Conservation (phyloP, 257 asterid species). For the Osmanthus fragrans region DNA sequence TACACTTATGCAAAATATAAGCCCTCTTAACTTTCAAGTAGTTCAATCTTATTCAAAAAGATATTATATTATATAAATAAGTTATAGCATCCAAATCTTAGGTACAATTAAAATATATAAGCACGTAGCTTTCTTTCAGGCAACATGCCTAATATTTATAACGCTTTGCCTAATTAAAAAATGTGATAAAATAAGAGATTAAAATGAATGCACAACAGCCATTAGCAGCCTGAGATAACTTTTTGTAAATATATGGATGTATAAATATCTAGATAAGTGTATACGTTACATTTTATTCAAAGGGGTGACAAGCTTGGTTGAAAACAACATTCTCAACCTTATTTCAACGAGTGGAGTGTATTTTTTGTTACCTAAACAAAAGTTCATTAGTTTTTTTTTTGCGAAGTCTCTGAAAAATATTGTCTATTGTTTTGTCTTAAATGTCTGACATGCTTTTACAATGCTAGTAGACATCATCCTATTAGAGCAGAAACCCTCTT, state of each 20-base stretch:
- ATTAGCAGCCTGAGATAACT: not conserved
- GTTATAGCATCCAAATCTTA: not conserved
- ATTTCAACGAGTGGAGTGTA: not conserved
- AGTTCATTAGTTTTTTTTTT: too few species aligned
- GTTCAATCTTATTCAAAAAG: too few species aligned
- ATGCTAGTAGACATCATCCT: too few species aligned
- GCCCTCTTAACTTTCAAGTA: too few species aligned
- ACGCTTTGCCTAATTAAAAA: not conserved
- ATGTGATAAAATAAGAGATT: not conserved
- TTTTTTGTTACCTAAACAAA: too few species aligned
- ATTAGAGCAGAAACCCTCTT: too few species aligned
- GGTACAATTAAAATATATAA: not conserved
- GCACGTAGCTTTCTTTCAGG: not conserved
- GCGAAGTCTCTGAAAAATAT: too few species aligned
- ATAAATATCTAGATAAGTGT: not conserved
- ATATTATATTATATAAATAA: not conserved
- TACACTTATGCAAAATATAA: too few species aligned
- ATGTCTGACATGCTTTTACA: too few species aligned
- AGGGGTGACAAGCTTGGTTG: not conserved
- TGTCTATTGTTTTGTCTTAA: too few species aligned
- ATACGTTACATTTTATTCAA: not conserved
- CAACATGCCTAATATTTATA: not conserved
- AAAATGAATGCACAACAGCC: not conserved
- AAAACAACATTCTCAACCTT: constrained; percentile 8
- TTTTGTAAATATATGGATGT: not conserved